These are phyloP conservation scores for Trichoderma sp. DNA, from an alignment of 2,329 filamentous ascomycete species.

Conservation along the genomic window DNA sequence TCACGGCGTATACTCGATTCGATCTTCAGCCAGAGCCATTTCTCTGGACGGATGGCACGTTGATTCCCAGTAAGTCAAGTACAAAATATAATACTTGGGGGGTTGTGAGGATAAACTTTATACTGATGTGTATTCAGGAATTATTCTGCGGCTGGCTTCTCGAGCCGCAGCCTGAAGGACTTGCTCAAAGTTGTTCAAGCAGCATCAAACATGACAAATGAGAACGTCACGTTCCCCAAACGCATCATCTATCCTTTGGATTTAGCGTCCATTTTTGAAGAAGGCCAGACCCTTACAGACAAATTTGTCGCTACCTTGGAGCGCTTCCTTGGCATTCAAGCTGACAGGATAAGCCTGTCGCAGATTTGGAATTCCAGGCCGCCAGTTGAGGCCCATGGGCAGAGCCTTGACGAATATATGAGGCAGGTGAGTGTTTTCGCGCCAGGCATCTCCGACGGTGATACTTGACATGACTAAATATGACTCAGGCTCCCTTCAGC, in stretches of 20 bases:
- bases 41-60: slow-evolving; percentile 25
- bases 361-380: slow-evolving; percentile 30
- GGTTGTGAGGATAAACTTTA: not conserved
- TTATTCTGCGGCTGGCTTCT: slow-evolving; percentile 31
- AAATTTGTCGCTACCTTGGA: slow-evolving; percentile 35
- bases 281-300: slow-evolving; percentile 24
- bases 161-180: slow-evolving; percentile 33
- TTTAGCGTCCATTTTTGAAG: slow-evolving; percentile 25
- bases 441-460: not conserved
- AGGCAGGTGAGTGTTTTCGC: slow-evolving; percentile 31
- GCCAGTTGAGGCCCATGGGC: slow-evolving; percentile 29
- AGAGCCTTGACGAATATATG: slow-evolving; percentile 35
- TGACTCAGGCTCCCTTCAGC: slow-evolving; percentile 34
- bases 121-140: not conserved
- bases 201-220: slow-evolving; percentile 25
- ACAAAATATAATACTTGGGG: too few relatives aligned
- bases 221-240: slow-evolving; percentile 13
- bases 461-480: not conserved
- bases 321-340: slow-evolving; percentile 28
- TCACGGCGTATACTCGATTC: slow-evolving; percentile 38
- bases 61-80: slow-evolving; percentile 31
- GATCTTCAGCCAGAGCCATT: slow-evolving; percentile 26
- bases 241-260: slow-evolving; percentile 35
- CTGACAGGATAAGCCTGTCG: slow-evolving; percentile 28
- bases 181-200: slow-evolving; percentile 30